Conservation (phyloP, 73 alveolate species). For the Paramecium bursaria region DNA sequence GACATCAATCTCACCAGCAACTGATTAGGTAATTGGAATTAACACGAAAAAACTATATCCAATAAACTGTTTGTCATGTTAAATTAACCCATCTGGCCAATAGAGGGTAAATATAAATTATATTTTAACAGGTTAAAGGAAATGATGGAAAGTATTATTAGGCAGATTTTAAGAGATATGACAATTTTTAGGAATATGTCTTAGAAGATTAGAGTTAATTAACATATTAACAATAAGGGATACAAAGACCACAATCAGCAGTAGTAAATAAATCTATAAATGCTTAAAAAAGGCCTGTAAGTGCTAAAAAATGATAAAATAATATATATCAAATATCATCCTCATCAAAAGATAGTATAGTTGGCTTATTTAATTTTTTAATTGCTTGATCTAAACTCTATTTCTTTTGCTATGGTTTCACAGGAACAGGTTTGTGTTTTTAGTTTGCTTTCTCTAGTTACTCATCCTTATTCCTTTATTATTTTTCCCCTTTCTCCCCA, state of each 20-base stretch:
- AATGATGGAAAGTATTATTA: conserved; percentile 44
- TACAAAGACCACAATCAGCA: conserved; percentile 57
- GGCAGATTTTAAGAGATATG: conserved; percentile 43
- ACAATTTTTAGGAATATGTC: neutral
- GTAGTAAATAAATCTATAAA: conserved; percentile 17
- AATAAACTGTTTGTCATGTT: conserved; percentile 62
- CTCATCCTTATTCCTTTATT: neutral
- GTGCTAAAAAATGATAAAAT: conserved; percentile 57
- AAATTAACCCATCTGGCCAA: conserved; percentile 6
- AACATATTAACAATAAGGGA: neutral
- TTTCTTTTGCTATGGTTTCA: conserved; percentile 11
- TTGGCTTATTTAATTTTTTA: conserved; percentile 32
- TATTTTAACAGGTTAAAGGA: conserved; percentile 18
- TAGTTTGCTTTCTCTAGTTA: neutral
- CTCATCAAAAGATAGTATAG: conserved; percentile 32
- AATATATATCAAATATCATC: conserved; percentile 25
- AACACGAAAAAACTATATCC: conserved; percentile 64
- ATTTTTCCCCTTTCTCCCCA: neutral
- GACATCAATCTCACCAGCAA: conserved; percentile 39
- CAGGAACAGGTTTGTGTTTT: neutral
- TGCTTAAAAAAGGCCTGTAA: conserved; percentile 21
- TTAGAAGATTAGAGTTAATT: conserved; percentile 11
- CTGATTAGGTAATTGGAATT: conserved; percentile 20
- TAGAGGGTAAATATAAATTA: conserved; percentile 14
- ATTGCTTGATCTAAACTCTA: neutral